Conservation (phyloP, 1,139 yeast genomes). For the Kodamaea alishanica region DNA sequence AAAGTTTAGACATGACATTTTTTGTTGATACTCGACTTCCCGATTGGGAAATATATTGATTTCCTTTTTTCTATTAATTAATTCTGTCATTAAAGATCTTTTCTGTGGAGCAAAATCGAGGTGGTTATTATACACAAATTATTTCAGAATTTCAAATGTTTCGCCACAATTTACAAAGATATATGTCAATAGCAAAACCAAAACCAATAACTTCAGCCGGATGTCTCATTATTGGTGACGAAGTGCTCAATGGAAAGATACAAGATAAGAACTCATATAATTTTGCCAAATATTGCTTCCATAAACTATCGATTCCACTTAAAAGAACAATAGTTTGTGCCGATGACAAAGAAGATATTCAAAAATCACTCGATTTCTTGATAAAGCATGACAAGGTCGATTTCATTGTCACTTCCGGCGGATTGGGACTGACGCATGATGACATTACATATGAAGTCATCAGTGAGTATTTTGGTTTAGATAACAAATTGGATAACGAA, state of each 20-base stretch:
- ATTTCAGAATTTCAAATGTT: no score
- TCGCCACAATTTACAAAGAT: no score
- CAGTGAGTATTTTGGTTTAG: constrained; percentile 57
- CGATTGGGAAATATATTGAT: no score
- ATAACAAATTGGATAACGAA: constrained; percentile 49
- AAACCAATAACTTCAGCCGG: constrained; percentile 26
- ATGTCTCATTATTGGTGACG: constrained; percentile 76
- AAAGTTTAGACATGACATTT: no score
- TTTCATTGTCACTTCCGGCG: constrained; percentile 76
- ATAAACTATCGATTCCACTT: constrained; percentile 56
- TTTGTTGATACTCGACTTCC: no score
- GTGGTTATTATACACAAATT: no score
- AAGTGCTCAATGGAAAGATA: constrained; percentile 83
- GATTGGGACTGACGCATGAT: constrained; percentile 88
- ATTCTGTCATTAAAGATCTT: no score
- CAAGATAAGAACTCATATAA: constrained; percentile 70
- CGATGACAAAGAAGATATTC: constrained; percentile 67
- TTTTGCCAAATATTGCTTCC: constrained; percentile 69
- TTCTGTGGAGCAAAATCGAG: no score
- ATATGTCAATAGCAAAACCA: no score
- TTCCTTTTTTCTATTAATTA: no score
- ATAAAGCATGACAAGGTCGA: constrained; percentile 48
- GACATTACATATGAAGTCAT: constrained; percentile 77
- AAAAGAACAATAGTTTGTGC: constrained; percentile 70
- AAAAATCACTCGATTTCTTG: constrained; percentile 47